phyloP scores from a whole-genome alignment of 495 filamentous ascomycete species.

The Aspergillus hancockii region DNA sequence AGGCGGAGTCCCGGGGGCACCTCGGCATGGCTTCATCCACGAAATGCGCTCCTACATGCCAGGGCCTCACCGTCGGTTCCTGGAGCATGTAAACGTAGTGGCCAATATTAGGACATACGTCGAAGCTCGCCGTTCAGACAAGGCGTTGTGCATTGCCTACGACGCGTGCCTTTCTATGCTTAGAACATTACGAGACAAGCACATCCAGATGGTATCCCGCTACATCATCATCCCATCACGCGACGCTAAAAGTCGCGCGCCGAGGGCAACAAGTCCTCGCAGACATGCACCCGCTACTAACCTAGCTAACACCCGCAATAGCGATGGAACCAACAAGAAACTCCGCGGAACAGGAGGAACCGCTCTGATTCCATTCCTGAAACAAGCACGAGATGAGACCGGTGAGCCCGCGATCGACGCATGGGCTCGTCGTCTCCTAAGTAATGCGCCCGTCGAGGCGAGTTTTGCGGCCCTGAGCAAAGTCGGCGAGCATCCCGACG shows the following conservation, averaged over 20 bases:
- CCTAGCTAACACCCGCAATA: slow-evolving; percentile 61
- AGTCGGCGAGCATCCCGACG: slow-evolving; percentile 61
- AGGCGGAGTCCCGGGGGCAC: slow-evolving; percentile 54
- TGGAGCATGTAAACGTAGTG: slow-evolving; percentile 74
- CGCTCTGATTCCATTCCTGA: slow-evolving; percentile 88
- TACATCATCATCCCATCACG: slow-evolving; percentile 81
- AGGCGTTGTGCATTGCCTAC: slow-evolving; percentile 73
- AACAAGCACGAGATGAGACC: slow-evolving; percentile 94
- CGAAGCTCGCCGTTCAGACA: slow-evolving; percentile 60
- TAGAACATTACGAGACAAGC: slow-evolving; percentile 85
- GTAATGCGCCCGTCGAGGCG: slow-evolving; percentile 46
- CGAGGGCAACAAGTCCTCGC: slow-evolving; percentile 46
- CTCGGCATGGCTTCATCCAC: slow-evolving; percentile 85
- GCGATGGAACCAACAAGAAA: slow-evolving; percentile 53
- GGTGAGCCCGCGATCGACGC: slow-evolving; percentile 85
- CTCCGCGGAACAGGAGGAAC: slow-evolving; percentile 92
- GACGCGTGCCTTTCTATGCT: slow-evolving; percentile 92
- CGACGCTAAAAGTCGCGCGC: slow-evolving; percentile 47
- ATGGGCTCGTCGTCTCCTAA: slow-evolving; percentile 77
- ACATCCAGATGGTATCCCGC: slow-evolving; percentile 93
- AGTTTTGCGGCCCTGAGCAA: slow-evolving; percentile 59
- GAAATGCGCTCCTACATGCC: slow-evolving; percentile 99
- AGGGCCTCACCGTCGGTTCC: slow-evolving; percentile 83
- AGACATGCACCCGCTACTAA: slow-evolving; percentile 53
- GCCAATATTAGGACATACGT: slow-evolving; percentile 91